These are phyloP conservation scores for Tuber melanosporum DNA, from an alignment of 495 filamentous ascomycete genomes.

Conservation along the genomic window DNA sequence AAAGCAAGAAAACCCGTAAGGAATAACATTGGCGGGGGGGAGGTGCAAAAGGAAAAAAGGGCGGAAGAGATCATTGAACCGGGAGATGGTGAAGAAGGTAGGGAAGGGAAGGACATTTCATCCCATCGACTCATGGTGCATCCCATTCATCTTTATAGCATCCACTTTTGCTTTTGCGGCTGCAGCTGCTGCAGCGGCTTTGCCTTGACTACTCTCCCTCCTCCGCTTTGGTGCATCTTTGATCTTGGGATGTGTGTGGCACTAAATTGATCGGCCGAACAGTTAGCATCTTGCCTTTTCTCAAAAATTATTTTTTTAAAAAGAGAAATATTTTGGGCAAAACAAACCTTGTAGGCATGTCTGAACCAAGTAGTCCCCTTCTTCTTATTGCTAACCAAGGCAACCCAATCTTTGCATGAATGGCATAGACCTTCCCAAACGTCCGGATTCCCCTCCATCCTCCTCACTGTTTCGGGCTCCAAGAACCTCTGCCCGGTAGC, in stretches of 20 bases:
- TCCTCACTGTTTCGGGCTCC: conserved; percentile 61
- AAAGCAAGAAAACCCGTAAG: conserved; percentile 27
- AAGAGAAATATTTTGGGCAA: neutral
- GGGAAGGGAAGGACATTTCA: neutral
- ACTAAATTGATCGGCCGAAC: conserved; percentile 45
- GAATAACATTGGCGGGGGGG: neutral
- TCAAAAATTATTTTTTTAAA: neutral
- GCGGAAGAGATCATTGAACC: conserved; percentile 3
- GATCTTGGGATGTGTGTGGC: conserved; percentile 66
- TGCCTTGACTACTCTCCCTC: conserved; percentile 56
- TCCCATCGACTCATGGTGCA: conserved; percentile 1
- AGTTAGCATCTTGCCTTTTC: conserved; percentile 14
- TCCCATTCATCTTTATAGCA: conserved; percentile 16
- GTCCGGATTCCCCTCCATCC: conserved; percentile 72
- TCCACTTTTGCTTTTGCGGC: conserved; percentile 35
- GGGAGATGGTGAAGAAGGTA: conserved; percentile 12
- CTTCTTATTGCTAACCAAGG: conserved; percentile 73
- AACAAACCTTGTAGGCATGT: conserved; percentile 71
- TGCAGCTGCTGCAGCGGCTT: conserved; percentile 43
- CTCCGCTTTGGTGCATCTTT: conserved; percentile 66
- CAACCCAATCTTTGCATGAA: conserved; percentile 71
- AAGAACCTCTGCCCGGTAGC: conserved; percentile 67
- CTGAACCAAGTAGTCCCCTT: conserved; percentile 81
- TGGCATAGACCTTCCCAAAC: conserved; percentile 76
- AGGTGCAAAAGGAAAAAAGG: neutral